Conservation (phyloP, 441 rosid genomes). For the Capsella rubella region DNA sequence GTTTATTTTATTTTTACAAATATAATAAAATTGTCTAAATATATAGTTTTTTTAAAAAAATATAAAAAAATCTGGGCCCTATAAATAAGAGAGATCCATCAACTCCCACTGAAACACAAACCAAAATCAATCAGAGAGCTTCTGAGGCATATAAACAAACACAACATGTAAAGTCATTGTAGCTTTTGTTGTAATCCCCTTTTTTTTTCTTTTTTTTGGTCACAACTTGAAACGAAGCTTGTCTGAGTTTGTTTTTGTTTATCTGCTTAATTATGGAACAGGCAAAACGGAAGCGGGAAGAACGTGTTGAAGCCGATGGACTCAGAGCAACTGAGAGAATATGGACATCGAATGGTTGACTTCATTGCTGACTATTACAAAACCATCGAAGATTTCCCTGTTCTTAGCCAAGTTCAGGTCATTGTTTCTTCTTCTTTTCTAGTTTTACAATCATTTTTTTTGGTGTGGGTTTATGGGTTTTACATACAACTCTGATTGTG, state of each 20-base stretch:
- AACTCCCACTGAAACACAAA: constrained; percentile 13
- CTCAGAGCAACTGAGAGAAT: constrained; percentile 84
- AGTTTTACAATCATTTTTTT: neutral
- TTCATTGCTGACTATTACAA: constrained; percentile 95
- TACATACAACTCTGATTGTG: neutral
- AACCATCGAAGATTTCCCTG: constrained; percentile 73
- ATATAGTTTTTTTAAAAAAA: too few relatives aligned
- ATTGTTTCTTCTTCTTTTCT: neutral
- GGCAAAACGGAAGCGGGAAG: constrained; percentile 44
- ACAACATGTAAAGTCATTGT: constrained; percentile 14
- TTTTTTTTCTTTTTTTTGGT: neutral
- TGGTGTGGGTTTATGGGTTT: neutral
- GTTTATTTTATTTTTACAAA: too few relatives aligned
- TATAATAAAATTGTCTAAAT: too few relatives aligned
- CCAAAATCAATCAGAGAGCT: neutral
- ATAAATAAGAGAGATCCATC: constrained; percentile 20
- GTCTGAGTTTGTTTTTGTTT: neutral
- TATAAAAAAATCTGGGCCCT: neutral
- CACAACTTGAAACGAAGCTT: neutral
- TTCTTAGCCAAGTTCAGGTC: constrained; percentile 97
- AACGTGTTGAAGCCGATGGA: constrained; percentile 78
- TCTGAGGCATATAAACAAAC: neutral
- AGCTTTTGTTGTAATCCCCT: neutral
- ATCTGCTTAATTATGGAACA: neutral
- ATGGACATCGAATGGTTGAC: constrained; percentile 88